Conservation (phyloP, 768 basidiomycete genomes). For the Amanita thiersii region DNA sequence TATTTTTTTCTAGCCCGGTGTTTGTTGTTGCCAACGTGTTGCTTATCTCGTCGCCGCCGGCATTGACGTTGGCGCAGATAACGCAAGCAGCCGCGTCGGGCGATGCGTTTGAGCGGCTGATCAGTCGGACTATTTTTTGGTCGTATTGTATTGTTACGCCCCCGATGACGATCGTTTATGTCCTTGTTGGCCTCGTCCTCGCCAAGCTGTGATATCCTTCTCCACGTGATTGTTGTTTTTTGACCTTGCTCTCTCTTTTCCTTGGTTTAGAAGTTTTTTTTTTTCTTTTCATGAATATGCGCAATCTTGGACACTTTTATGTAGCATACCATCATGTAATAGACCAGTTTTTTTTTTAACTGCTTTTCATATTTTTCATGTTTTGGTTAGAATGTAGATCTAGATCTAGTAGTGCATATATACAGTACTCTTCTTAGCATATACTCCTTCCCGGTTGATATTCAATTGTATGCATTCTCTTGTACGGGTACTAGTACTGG, state of each 20-base stretch:
- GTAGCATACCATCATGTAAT: too few relatives aligned
- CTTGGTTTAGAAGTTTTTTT: not conserved
- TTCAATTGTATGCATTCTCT: too few relatives aligned
- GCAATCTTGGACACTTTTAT: too few relatives aligned
- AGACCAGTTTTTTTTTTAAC: too few relatives aligned
- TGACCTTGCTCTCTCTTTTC: not conserved
- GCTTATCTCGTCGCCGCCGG: conserved; percentile 77
- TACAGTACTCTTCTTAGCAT: too few relatives aligned
- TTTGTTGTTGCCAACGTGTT: conserved; percentile 83
- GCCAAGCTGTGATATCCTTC: conserved; percentile 33
- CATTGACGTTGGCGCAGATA: conserved; percentile 53
- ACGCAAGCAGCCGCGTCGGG: conserved; percentile 76
- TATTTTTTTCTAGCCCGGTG: conserved; percentile 50
- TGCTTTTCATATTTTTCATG: too few relatives aligned
- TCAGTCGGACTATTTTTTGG: conserved; percentile 91
- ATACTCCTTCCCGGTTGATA: too few relatives aligned
- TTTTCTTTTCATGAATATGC: too few relatives aligned
- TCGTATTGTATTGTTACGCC: conserved; percentile 86
- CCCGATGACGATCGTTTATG: conserved; percentile 69
- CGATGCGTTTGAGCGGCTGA: conserved; percentile 85
- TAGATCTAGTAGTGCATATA: too few relatives aligned
- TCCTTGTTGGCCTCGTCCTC: conserved; percentile 64
- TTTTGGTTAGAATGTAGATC: too few relatives aligned
- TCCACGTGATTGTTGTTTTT: too few relatives aligned
- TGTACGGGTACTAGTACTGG: too few relatives aligned